A percentile compares a stretch with the other conserved stretches of the same genome.
These are phyloP conservation scores for Neotropicomus parvogracilis DNA, from an alignment of 1,284 basidiomycete species.

Conservation along the genomic window DNA sequence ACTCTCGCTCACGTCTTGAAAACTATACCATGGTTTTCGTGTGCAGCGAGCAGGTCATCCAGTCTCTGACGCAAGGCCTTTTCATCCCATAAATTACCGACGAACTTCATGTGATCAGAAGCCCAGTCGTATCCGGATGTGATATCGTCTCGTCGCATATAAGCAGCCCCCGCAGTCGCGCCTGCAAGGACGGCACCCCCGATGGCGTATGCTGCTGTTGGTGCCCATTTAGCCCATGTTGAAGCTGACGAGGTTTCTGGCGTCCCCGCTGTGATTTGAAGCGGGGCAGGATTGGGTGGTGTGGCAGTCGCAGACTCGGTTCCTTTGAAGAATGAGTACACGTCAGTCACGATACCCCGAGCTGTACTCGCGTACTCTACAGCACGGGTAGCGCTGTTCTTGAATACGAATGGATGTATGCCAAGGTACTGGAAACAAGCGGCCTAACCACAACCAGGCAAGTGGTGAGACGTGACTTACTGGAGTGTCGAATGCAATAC, in stretches of 20 bases:
- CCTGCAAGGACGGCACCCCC: conserved; percentile 74
- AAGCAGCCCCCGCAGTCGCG: conserved; percentile 81
- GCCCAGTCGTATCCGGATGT: conserved; percentile 73
- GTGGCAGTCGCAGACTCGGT: conserved; percentile 36
- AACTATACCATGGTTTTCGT: conserved; percentile 57
- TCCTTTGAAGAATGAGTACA: conserved; percentile 49
- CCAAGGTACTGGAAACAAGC: conserved; percentile 66
- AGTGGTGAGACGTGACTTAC: conserved; percentile 42
- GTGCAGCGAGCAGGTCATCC: conserved; percentile 57
- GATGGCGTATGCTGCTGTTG: conserved; percentile 60
- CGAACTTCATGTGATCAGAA: conserved; percentile 88
- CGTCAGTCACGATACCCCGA: conserved; percentile 52
- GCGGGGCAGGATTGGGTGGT: conserved; percentile 27
- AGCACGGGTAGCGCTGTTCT: conserved; percentile 78
- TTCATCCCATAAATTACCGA: conserved; percentile 85
- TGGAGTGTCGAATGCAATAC: conserved; percentile 88
- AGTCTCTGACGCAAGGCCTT: conserved; percentile 60
- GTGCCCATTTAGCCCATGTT: conserved; percentile 59
- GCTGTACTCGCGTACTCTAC: conserved; percentile 71
- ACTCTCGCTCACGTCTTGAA: conserved; percentile 67
- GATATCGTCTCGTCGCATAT: conserved; percentile 73
- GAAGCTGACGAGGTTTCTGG: conserved; percentile 23
- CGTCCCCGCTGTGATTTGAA: conserved; percentile 27
- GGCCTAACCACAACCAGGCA: neutral
- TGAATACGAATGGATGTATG: conserved; percentile 83